Evolutionary conservation across 192 early-diverging fungal genomes (phyloP), one percentile per base, ranked within the genome.

Genomic region (Cetraspora pellucida): DNA sequence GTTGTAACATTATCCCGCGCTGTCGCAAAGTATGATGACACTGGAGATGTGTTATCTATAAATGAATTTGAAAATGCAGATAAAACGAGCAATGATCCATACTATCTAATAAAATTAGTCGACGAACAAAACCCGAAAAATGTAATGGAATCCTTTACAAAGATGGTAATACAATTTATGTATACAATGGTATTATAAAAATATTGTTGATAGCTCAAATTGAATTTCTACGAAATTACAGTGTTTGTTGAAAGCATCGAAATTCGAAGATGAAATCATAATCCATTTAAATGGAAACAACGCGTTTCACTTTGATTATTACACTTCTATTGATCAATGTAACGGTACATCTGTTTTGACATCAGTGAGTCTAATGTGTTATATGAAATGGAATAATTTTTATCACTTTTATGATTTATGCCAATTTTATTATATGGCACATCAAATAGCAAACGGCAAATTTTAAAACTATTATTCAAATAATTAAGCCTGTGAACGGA

Each of bases 191-290:
- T 8, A 67, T 37, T 5, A n/a, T n/a, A n/a, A n/a, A n/a, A n/a
- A n/a, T n/a, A n/a, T n/a, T n/a, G n/a, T 28, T 7, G 28, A 28
- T 28, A 14, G 11, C 27, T 37, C 6, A 11, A n/a, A 46, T n/a
- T 21, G 43, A 31, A 23, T 45, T 70, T 54, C 28, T 50, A 19
- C 17, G 19, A 25, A 68, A 57, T 37, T 55, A 55, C 45, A 74
- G 63, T 76, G 74, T 30, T 43, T 76, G 10, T 37, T 76, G 65
- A 25, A 54, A 66, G 64, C 74, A 37, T 76, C 74, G 10, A 76
- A 76, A 37, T 65, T 76, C 37, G 74, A 76, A 49, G 74, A 76
- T 65, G 49, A 65, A 21, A 76, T 76, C 49, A 76, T 76, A 49
- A 65, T 76, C 27, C 74, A 76, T n/a, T 54, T 76, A 16, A 46